A percentile compares a stretch with the other conserved stretches of the same genome.
phyloP scores from a whole-genome alignment of 768 basidiomycete species.

The Hydnomerulius pinastri region DNA sequence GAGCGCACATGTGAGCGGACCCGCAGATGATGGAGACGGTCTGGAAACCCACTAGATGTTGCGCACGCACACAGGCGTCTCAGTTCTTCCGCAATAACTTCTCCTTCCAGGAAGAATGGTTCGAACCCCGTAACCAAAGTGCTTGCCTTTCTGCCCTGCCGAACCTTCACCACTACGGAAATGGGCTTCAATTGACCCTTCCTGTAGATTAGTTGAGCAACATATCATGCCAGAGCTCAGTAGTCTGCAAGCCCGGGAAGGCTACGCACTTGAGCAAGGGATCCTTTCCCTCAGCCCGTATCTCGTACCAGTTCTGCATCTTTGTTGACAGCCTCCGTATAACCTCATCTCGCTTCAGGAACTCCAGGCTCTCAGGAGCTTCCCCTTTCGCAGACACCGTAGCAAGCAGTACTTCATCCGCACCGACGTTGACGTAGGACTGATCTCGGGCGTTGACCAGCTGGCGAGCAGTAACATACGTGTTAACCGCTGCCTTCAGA shows the following conservation, averaged over 20 bases:
- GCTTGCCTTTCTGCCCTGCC: slow-evolving; percentile 77
- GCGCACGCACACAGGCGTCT: slow-evolving; percentile 76
- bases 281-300: slow-evolving; percentile 57
- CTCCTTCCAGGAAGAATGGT: slow-evolving; percentile 66
- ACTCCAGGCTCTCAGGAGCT: slow-evolving; percentile 40
- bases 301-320: slow-evolving; percentile 81
- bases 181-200: slow-evolving; percentile 79
- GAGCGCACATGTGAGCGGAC: background rate
- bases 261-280: slow-evolving; percentile 55
- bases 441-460: slow-evolving; percentile 69
- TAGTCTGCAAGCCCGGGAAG: background rate
- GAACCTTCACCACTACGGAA: slow-evolving; percentile 63
- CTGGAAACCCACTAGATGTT: slow-evolving; percentile 60
- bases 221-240: background rate
- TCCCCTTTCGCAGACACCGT: slow-evolving; percentile 40
- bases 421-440: slow-evolving; percentile 63
- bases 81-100: slow-evolving; percentile 78
- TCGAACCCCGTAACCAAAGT: slow-evolving; percentile 84
- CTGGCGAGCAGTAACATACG: slow-evolving; percentile 59
- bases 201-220: slow-evolving; percentile 38
- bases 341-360: slow-evolving; percentile 69
- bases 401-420: slow-evolving; percentile 44
- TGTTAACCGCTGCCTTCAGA: slow-evolving; percentile 56
- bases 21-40: background rate
- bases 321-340: slow-evolving; percentile 51